Conservation (phyloP, 257 asterid species). For the Handroanthus guayacan region DNA sequence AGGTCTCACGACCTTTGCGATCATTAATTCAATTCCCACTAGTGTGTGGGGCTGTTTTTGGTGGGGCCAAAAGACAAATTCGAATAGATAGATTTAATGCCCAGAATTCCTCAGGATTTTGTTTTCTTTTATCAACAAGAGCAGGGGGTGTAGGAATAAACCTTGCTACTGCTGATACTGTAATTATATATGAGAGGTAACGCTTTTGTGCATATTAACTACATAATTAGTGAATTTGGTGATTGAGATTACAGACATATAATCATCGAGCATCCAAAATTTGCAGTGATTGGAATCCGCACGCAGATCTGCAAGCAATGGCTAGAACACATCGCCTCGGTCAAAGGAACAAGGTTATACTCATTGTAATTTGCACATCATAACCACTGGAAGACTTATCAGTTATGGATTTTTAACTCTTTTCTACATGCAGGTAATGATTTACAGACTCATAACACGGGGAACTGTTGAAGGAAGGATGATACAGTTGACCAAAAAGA, state of each 20-base stretch:
- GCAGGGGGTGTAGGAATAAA: constrained; percentile 99
- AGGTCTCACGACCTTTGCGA: too few species aligned
- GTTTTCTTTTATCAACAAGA: constrained; percentile 96
- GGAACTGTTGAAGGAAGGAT: constrained; percentile 98
- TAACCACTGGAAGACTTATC: constrained; percentile 30
- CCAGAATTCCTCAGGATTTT: constrained; percentile 90
- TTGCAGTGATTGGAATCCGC: constrained; percentile 99
- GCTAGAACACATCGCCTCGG: constrained; percentile 99
- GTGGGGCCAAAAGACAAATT: constrained; percentile 94
- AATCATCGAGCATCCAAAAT: constrained; percentile 38
- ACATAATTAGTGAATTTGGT: not conserved
- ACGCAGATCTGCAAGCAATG: constrained; percentile 99
- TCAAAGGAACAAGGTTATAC: constrained; percentile 89
- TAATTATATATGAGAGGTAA: constrained; percentile 95
- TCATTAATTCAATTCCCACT: too few species aligned
- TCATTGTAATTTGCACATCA: constrained; percentile 37
- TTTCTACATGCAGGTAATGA: constrained; percentile 81
- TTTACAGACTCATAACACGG: constrained; percentile 82
- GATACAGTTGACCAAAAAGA: constrained; percentile 99
- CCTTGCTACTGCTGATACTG: constrained; percentile 99
- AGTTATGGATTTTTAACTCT: constrained; percentile 22
- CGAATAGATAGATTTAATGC: constrained; percentile 98
- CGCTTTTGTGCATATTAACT: constrained; percentile 19
- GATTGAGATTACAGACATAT: constrained; percentile 9
- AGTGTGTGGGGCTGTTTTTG: constrained; percentile 9